A percentile compares a stretch with the other conserved stretches of the same genome.
These are phyloP conservation scores for Grigorovia jiainica DNA, from an alignment of 805 yeast species.

Conservation along the genomic window DNA sequence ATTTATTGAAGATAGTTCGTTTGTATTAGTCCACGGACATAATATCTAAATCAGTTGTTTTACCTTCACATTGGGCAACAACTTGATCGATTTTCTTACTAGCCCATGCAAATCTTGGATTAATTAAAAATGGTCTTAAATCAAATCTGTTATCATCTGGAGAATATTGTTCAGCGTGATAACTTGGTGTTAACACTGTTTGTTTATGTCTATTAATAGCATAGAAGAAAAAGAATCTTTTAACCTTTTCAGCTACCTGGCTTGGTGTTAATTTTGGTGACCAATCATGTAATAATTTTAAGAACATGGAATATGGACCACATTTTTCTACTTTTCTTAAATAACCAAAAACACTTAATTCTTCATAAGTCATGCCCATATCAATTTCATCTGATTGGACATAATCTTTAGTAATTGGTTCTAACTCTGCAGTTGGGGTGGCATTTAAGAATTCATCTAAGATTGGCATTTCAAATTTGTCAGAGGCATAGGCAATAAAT, in stretches of 20 bases:
- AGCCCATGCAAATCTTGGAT: slow-evolving; percentile 86
- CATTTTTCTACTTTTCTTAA: slow-evolving; percentile 87
- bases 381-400: slow-evolving; percentile 95
- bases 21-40: slow-evolving; percentile 25
- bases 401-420: slow-evolving; percentile 85
- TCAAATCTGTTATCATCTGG: slow-evolving; percentile 98
- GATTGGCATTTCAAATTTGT: slow-evolving; percentile 64
- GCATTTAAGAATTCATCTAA: slow-evolving; percentile 75
- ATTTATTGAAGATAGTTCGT: not conserved
- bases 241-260: slow-evolving; percentile 85
- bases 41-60: slow-evolving; percentile 17
- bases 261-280: slow-evolving; percentile 73
- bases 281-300: slow-evolving; percentile 88
- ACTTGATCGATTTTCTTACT: slow-evolving; percentile 77
- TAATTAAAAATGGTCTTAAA: slow-evolving; percentile 87
- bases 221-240: slow-evolving; percentile 84
- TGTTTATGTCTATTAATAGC: slow-evolving; percentile 95
- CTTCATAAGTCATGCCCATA: slow-evolving; percentile 98
- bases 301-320: slow-evolving; percentile 93
- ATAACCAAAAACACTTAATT: slow-evolving; percentile 81
- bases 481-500: slow-evolving; percentile 74
- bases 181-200: slow-evolving; percentile 94
- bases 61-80: slow-evolving; percentile 48
- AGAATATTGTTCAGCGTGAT: slow-evolving; percentile 96
- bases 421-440: slow-evolving; percentile 95